Conservation (phyloP, 305 asterid genomes). For the Ajuga reptans region DNA sequence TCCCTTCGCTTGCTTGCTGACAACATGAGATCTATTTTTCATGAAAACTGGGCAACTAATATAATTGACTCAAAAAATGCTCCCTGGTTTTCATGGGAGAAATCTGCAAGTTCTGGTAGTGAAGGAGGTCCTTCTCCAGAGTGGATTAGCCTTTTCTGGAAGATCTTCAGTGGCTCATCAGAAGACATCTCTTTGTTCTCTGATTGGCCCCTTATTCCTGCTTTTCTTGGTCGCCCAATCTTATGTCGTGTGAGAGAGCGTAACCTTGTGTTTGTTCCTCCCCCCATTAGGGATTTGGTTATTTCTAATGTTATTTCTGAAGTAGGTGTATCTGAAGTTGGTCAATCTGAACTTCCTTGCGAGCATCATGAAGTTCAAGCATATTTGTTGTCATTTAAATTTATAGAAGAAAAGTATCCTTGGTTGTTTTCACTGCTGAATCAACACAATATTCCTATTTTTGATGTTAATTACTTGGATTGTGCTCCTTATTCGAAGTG, state of each 20-base stretch:
- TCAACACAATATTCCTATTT: conserved; percentile 75
- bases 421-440: conserved; percentile 77
- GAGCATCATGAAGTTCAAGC: conserved; percentile 37
- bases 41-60: conserved; percentile 74
- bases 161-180: conserved; percentile 48
- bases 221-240: conserved; percentile 90
- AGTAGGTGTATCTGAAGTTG: conserved; percentile 32
- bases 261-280: conserved; percentile 71
- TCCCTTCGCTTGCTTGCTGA: conserved; percentile 65
- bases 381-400: conserved; percentile 43
- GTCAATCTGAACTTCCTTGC: conserved; percentile 32
- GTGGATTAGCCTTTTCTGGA: conserved; percentile 92
- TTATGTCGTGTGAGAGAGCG: conserved; percentile 81
- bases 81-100: conserved; percentile 98
- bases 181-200: conserved; percentile 73
- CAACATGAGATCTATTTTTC: conserved; percentile 63
- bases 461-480: conserved; percentile 72
- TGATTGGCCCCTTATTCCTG: conserved; percentile 97
- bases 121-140: conserved; percentile 80
- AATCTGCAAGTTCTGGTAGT: conserved; percentile 43
- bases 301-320: conserved; percentile 31
- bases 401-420: conserved; percentile 57
- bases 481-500: conserved; percentile 66
- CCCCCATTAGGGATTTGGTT: conserved; percentile 32
- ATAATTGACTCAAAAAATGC: conserved; percentile 54